Evolutionary conservation across 2,329 filamentous ascomycete genomes (phyloP).

Genomic region (Neoarthrinium moseri): DNA sequence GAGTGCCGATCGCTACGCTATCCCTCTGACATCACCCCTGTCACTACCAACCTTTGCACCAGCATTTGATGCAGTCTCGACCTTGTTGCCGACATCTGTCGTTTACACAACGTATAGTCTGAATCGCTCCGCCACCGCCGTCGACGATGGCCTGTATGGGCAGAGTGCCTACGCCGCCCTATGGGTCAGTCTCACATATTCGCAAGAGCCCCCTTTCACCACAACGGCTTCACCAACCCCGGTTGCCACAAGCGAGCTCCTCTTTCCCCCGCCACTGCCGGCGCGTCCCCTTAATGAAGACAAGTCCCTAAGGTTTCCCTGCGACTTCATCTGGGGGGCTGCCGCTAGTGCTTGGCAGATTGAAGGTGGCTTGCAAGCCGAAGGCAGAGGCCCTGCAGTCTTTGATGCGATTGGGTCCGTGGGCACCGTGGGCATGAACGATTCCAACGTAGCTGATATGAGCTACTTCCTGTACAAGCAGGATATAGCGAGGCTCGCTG

Average conservation of each 20-base stretch:
- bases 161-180: constrained; percentile 9
- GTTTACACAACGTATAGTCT: constrained; percentile 9
- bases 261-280: constrained; percentile 52
- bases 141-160: constrained; percentile 4
- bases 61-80: background rate
- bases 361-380: constrained; percentile 42
- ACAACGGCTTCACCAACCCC: constrained; percentile 56
- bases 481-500: constrained; percentile 51
- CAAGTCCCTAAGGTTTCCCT: constrained; percentile 48
- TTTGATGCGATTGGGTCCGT: constrained; percentile 37
- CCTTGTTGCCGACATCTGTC: background rate
- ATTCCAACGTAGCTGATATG: constrained; percentile 40
- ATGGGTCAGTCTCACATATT: constrained; percentile 3
- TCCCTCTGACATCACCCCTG: constrained; percentile 3
- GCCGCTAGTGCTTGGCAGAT: constrained; percentile 45
- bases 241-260: constrained; percentile 51
- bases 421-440: constrained; percentile 18
- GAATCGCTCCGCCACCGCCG: background rate
- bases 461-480: constrained; percentile 57
- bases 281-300: constrained; percentile 35
- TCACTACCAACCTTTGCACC: constrained; percentile 4
- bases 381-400: constrained; percentile 41
- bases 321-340: constrained; percentile 47
- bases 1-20: constrained; percentile 7
- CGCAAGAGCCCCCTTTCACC: constrained; percentile 14